Conservation (phyloP, 176 grass and related monocot species). For the Melocanna baccifera region DNA sequence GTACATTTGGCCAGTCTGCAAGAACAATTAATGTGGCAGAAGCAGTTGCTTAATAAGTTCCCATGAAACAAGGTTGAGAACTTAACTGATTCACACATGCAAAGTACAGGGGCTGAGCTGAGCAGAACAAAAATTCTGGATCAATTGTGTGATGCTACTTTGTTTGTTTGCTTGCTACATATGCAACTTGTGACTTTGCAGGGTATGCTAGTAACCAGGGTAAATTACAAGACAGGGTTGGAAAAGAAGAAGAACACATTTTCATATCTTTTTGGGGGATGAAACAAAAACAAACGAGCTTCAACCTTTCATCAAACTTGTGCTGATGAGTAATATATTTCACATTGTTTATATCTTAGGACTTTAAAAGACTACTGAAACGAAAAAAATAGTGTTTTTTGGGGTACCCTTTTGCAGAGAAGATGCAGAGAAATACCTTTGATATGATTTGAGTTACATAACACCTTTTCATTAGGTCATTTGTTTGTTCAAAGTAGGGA, state of each 20-base stretch:
- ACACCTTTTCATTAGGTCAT: neutral
- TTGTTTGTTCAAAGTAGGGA: neutral
- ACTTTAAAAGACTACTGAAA: neutral
- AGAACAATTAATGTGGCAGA: slow-evolving; percentile 7
- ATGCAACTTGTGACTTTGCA: neutral
- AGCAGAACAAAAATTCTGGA: neutral
- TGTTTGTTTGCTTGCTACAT: slow-evolving; percentile 9
- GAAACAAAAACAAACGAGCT: neutral
- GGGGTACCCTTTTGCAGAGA: neutral
- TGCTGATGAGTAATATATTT: neutral
- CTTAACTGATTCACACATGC: neutral
- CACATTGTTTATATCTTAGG: neutral
- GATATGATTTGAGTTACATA: neutral
- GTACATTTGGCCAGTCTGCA: slow-evolving; percentile 13
- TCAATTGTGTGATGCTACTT: neutral
- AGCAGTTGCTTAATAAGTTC: neutral
- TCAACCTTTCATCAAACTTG: neutral
- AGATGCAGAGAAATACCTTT: neutral
- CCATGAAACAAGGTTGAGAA: neutral
- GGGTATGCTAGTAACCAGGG: slow-evolving; percentile 16
- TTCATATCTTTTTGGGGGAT: neutral
- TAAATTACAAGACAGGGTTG: slow-evolving; percentile 8
- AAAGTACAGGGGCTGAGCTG: neutral
- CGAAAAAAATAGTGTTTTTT: neutral
- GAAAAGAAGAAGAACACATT: neutral